phyloP scores from a whole-genome alignment of 1,284 basidiomycete species.

The Apiotrichum gamsii region DNA sequence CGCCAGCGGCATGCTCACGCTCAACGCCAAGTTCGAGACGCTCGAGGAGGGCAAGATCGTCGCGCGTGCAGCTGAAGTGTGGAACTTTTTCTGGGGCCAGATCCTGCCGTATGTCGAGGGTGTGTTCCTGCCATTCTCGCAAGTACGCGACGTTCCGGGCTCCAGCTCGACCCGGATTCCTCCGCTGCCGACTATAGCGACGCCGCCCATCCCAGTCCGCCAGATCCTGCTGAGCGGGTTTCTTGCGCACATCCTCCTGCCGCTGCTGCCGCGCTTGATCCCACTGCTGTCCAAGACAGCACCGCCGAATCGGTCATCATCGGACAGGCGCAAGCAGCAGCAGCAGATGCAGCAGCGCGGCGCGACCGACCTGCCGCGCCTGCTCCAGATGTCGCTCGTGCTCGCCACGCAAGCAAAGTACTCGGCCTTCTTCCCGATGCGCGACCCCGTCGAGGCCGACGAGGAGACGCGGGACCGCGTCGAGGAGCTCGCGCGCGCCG shows the following conservation, averaged over 20 bases:
- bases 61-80: slow-evolving; percentile 72
- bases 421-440: slow-evolving; percentile 33
- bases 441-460: slow-evolving; percentile 19
- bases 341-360: slow-evolving; percentile 2
- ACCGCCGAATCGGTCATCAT: too few species aligned
- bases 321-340: background rate
- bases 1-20: slow-evolving; percentile 79
- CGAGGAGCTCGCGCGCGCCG: slow-evolving; percentile 32
- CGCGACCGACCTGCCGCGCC: slow-evolving; percentile 31
- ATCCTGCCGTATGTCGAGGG: slow-evolving; percentile 62
- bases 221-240: slow-evolving; percentile 46
- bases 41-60: slow-evolving; percentile 63
- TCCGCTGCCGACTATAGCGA: slow-evolving; percentile 8
- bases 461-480: slow-evolving; percentile 35
- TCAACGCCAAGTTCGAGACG: slow-evolving; percentile 69
- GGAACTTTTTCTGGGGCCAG: slow-evolving; percentile 92
- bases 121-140: slow-evolving; percentile 50
- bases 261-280: slow-evolving; percentile 39
- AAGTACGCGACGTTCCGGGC: slow-evolving; percentile 32
- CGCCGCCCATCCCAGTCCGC: slow-evolving; percentile 37
- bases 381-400: slow-evolving; percentile 46
- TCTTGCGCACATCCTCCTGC: slow-evolving; percentile 44
- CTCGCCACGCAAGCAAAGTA: slow-evolving; percentile 44
- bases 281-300: slow-evolving; percentile 22
- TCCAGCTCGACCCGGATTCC: slow-evolving; percentile 5